Evolutionary conservation across 306 rosid genomes (phyloP).

Genomic region (cucumber (Cucumis sativus)): DNA sequence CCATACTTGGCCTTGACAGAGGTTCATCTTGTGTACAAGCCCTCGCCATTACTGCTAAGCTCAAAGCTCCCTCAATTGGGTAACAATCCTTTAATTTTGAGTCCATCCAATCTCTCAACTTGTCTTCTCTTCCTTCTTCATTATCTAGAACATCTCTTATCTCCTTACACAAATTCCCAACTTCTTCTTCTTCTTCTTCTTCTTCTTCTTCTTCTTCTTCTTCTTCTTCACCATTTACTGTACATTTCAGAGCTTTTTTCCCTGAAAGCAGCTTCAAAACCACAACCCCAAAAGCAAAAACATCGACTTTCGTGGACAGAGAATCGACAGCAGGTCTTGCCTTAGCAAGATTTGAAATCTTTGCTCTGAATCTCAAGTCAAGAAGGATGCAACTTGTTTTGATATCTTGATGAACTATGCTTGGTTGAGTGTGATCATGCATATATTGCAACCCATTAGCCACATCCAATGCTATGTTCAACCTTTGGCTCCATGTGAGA

Average conservation of each 20-base stretch:
- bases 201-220: slow-evolving; percentile 11
- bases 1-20: slow-evolving; percentile 43
- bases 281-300: slow-evolving; percentile 63
- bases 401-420: slow-evolving; percentile 62
- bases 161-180: slow-evolving; percentile 50
- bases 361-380: slow-evolving; percentile 55
- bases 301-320: slow-evolving; percentile 44
- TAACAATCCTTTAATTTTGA: slow-evolving; percentile 35
- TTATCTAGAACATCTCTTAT: slow-evolving; percentile 30
- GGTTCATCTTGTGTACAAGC: slow-evolving; percentile 39
- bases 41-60: slow-evolving; percentile 49
- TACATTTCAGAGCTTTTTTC: slow-evolving; percentile 30
- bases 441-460: slow-evolving; percentile 72
- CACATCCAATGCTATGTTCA: slow-evolving; percentile 58
- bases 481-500: slow-evolving; percentile 70
- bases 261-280: slow-evolving; percentile 61
- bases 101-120: slow-evolving; percentile 46
- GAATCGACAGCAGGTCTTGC: slow-evolving; percentile 38
- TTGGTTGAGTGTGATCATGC: slow-evolving; percentile 82
- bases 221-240: slow-evolving; percentile 37
- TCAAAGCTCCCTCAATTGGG: slow-evolving; percentile 43
- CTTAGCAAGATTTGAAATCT: slow-evolving; percentile 63
- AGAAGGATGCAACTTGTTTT: slow-evolving; percentile 54
- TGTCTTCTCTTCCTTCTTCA: slow-evolving; percentile 40
- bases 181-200: slow-evolving; percentile 13